A percentile compares a stretch with the other conserved stretches of the same genome.
Conservation (phyloP, 208 protist genomes). For the Wallacemonas rigidus region DNA sequence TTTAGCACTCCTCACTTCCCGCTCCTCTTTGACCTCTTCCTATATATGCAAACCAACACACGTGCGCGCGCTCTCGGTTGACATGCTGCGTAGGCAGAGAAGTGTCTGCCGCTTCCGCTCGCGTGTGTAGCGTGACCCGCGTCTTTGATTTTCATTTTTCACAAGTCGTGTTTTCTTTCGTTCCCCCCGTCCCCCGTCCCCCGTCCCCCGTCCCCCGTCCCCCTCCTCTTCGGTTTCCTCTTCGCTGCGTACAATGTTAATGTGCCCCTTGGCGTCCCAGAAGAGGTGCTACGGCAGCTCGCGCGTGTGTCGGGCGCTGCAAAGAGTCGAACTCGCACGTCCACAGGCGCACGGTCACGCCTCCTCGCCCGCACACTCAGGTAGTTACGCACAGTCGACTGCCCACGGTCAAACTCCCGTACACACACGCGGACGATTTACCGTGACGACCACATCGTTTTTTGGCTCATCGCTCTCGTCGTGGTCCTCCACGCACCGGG, state of each 20-base stretch:
- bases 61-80: too few relatives aligned
- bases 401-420: background rate
- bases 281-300: background rate
- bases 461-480: background rate
- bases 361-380: background rate
- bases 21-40: too few relatives aligned
- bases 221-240: constrained; percentile 18
- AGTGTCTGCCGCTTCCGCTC: too few relatives aligned
- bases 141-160: too few relatives aligned
- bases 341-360: constrained; percentile 1
- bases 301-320: constrained; percentile 18
- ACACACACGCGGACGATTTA: background rate
- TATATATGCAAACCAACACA: too few relatives aligned
- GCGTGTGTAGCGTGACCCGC: too few relatives aligned
- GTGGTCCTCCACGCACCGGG: too few relatives aligned
- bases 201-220: too few relatives aligned
- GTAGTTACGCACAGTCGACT: background rate
- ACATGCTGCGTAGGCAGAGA: too few relatives aligned
- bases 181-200: too few relatives aligned
- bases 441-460: background rate
- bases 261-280: background rate
- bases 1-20: too few relatives aligned
- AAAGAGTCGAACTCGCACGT: constrained; percentile 39
- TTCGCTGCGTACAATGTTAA: constrained; percentile 10
- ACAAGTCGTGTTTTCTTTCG: too few relatives aligned